Conservation (phyloP, 306 rosid genomes). For the Ochetophila trinervis region DNA sequence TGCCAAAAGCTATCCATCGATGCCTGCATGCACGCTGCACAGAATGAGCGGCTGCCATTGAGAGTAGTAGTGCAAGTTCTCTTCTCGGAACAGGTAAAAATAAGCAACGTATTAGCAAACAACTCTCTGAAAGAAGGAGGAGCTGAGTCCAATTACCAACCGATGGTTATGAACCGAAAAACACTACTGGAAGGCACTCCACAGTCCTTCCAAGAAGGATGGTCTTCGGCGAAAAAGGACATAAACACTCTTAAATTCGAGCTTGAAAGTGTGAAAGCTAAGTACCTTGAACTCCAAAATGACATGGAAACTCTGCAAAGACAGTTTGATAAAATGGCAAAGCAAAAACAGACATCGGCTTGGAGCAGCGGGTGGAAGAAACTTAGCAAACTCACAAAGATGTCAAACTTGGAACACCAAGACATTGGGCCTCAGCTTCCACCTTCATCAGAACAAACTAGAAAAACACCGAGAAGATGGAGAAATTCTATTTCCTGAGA, state of each 20-base stretch:
- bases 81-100: conserved; percentile 88
- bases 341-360: conserved; percentile 79
- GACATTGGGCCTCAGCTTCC: conserved; percentile 44
- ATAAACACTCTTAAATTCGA: conserved; percentile 91
- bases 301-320: conserved; percentile 84
- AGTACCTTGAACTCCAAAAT: conserved; percentile 80
- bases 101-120: conserved; percentile 74
- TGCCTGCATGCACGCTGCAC: conserved; percentile 98
- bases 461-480: conserved; percentile 82
- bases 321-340: conserved; percentile 77
- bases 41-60: conserved; percentile 91
- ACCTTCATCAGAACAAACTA: conserved; percentile 30
- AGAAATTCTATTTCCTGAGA: conserved; percentile 83
- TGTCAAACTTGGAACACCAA: conserved; percentile 45
- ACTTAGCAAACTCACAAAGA: conserved; percentile 77
- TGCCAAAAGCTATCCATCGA: conserved; percentile 97
- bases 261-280: conserved; percentile 77
- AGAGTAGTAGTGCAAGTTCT: conserved; percentile 96
- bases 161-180: conserved; percentile 65
- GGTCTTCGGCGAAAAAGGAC: conserved; percentile 88
- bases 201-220: conserved; percentile 98
- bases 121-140: conserved; percentile 59
- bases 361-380: conserved; percentile 99
- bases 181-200: conserved; percentile 88
- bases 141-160: conserved; percentile 58